A percentile compares a stretch with the other conserved stretches of the same genome.
These are phyloP conservation scores for Melianthus villosus DNA, from an alignment of 441 rosid genomes.

Conservation along the genomic window DNA sequence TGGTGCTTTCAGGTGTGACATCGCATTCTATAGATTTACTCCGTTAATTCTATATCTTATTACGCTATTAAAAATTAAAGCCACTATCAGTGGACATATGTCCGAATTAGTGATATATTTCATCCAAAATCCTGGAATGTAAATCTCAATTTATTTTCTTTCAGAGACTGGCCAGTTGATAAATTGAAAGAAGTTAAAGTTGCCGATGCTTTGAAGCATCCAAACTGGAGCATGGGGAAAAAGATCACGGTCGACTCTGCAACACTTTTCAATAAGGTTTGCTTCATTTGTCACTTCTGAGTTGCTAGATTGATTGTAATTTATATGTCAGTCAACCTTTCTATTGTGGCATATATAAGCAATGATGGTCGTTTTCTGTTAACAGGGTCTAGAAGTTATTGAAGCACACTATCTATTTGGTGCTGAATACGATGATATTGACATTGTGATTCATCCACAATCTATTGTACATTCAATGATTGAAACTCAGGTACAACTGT, in stretches of 20 bases:
- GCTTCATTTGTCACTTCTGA: constrained; percentile 6
- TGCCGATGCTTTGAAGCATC: constrained; percentile 92
- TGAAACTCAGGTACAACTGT: constrained; percentile 57
- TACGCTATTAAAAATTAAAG: no score
- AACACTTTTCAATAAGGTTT: constrained; percentile 85
- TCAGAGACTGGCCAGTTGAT: constrained; percentile 81
- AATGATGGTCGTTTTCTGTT: constrained; percentile 4
- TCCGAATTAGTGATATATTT: neutral
- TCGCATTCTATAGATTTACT: constrained; percentile 9
- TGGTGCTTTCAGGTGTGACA: constrained; percentile 79
- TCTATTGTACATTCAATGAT: constrained; percentile 85
- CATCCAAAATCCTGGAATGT: neutral
- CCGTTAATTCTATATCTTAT: no score
- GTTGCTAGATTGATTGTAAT: no score
- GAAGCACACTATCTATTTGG: constrained; percentile 92
- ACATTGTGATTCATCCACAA: constrained; percentile 84
- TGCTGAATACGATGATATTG: constrained; percentile 73
- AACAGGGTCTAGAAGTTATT: constrained; percentile 85
- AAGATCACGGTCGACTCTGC: constrained; percentile 94
- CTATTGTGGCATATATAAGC: neutral
- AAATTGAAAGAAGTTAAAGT: constrained; percentile 81
- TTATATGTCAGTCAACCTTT: no score
- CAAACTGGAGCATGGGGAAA: constrained; percentile 91
- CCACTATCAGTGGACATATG: neutral
- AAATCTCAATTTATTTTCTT: neutral